Base-by-base conservation (phyloP, 805 yeast species). In the Yarrowia alimentaria region DNA sequence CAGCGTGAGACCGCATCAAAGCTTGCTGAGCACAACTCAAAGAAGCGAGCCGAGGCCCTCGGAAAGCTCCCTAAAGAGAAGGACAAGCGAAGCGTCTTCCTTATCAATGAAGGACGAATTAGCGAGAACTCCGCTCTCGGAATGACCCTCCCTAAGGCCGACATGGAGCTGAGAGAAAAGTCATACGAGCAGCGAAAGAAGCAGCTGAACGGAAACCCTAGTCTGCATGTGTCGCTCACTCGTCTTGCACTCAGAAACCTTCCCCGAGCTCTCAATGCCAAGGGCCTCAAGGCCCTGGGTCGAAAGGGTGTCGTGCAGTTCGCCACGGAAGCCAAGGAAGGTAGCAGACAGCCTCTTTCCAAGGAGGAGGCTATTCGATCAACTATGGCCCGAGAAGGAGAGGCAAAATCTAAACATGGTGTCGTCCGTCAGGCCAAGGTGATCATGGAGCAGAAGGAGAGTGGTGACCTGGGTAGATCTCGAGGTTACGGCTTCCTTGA, bases 401-500 rank as follows among this genome's bases (percentile, higher is more conserved):
- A 74, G 47, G 70, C 80, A 59, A 80, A 74, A 55, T 77, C 79
- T 51, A 83, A 88, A 60, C 79, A 77, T 37, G 99, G 99, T 70
- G 87, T 93, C 30, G 95, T 93, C 3, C 83, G 79, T 66, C 98
- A 93, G 68, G 85, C 97, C 19, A 93, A 93, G 71, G 83, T 93
- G 57, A 85, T 93, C 56, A 85, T 79, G 75, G 99, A 93, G 69
- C 85, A 87, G 34, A 91, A 90, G 65, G 95, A 89, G 6, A 73
- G 91, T 7, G 94, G 95, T 16, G 83, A 83, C 19, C 68, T 75
- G 21, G 99, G 99, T 52, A 78, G 99, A 67, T 82, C 93, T 62
- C 83, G 97, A 73, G 99, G 99, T 55, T 93, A 91, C 62, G 99
- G 99, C 56, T 91, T 93, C 74, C 68, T 93, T 35, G 98, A 93